These are phyloP conservation scores for Dalbergia oliveri DNA, from an alignment of 306 rosid species.

Conservation along the genomic window DNA sequence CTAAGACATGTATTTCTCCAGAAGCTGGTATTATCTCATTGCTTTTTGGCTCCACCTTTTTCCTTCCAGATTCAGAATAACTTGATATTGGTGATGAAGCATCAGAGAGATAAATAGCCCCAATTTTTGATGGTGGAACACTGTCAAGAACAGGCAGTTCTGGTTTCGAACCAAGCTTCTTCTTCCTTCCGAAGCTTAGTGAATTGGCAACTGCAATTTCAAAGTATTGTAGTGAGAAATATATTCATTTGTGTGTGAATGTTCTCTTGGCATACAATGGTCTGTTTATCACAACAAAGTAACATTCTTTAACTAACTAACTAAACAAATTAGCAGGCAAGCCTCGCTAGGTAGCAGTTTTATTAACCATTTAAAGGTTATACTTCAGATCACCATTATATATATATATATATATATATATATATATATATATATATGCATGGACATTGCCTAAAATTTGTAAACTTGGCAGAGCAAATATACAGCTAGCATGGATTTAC, in stretches of 20 bases:
- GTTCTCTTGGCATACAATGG: neutral
- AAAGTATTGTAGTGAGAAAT: conserved; percentile 46
- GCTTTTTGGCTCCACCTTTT: conserved; percentile 51
- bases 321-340: conserved; percentile 30
- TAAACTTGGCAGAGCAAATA: conserved; percentile 14
- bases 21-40: conserved; percentile 51
- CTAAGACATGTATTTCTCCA: conserved; percentile 52
- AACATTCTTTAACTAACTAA: neutral
- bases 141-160: conserved; percentile 72
- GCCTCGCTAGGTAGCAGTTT: neutral
- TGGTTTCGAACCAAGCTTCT: conserved; percentile 66
- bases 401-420: neutral
- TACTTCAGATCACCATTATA: neutral
- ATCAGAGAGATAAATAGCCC: conserved; percentile 63
- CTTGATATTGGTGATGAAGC: conserved; percentile 58
- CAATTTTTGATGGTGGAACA: conserved; percentile 56
- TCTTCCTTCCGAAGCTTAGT: conserved; percentile 57
- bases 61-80: conserved; percentile 55
- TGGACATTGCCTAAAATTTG: conserved; percentile 17
- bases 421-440: conserved; percentile 4
- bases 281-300: conserved; percentile 7
- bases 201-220: conserved; percentile 64
- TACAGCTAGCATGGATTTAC: neutral
- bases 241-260: conserved; percentile 3
- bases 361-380: neutral